Percentiles rank a stretch among this genome's conserved stretches.
Conservation (phyloP, 2,329 filamentous ascomycete species). For the Didymella glomerata region DNA sequence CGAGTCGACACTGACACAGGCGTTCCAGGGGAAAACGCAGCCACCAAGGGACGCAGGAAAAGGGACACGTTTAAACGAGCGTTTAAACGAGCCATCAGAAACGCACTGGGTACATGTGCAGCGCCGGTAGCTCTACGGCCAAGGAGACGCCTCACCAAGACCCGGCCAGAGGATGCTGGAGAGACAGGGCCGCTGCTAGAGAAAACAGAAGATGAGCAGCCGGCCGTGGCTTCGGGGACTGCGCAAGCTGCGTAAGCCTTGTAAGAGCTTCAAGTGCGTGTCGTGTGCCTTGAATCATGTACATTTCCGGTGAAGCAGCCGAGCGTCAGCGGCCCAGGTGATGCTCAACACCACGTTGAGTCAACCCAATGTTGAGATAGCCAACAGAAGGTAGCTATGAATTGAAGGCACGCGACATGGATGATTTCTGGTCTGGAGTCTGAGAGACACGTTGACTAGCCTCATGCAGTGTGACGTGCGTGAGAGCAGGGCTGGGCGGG, state of each 20-base stretch:
- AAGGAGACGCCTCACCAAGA: neutral
- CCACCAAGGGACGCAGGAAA: neutral
- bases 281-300: neutral
- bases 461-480: constrained; percentile 4
- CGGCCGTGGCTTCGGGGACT: neutral
- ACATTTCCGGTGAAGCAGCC: neutral
- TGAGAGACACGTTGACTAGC: neutral
- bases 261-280: neutral
- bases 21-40: neutral
- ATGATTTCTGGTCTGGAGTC: neutral
- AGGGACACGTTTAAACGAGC: no score
- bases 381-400: neutral
- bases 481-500: neutral
- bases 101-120: neutral
- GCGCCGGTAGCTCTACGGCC: neutral
- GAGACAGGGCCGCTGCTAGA: neutral
- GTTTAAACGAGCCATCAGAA: no score
- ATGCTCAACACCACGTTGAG: neutral
- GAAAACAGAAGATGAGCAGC: neutral
- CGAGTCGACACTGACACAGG: neutral
- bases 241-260: neutral
- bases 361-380: neutral
- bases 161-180: neutral
- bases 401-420: neutral
- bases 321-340: neutral